Evolutionary conservation across 495 filamentous ascomycete genomes (phyloP).

Genomic region (Tuber indicum): DNA sequence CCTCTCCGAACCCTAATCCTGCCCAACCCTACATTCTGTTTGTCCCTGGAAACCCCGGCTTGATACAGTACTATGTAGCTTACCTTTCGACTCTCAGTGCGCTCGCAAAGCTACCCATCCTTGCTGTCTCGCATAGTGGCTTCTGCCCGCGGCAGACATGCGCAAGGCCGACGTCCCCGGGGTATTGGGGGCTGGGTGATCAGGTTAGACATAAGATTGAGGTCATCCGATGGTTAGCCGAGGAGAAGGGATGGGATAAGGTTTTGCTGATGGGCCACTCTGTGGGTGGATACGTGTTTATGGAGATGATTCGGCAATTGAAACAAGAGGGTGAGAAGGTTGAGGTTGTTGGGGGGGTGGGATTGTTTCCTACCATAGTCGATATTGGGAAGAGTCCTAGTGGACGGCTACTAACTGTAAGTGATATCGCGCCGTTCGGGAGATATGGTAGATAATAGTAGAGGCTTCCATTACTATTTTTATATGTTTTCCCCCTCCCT

Average conservation of each 20-base stretch:
- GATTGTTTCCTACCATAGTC: conserved; percentile 72
- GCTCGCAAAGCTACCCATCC: conserved; percentile 51
- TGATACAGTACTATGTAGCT: conserved; percentile 70
- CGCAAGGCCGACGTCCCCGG: conserved; percentile 6
- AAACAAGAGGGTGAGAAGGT: conserved; percentile 23
- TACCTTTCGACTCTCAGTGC: conserved; percentile 56
- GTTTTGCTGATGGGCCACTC: conserved; percentile 79
- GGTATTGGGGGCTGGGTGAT: conserved; percentile 43
- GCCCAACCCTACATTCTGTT: conserved; percentile 57
- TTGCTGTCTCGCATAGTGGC: conserved; percentile 65
- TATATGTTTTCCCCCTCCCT: background rate
- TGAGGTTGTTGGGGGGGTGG: conserved; percentile 51
- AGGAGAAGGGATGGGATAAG: conserved; percentile 31
- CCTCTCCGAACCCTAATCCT: conserved; percentile 57
- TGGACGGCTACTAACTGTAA: conserved; percentile 54
- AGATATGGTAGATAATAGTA: background rate
- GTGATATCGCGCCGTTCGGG: conserved; percentile 15
- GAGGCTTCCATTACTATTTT: background rate
- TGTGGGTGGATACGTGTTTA: conserved; percentile 69
- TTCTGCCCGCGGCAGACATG: conserved; percentile 51
- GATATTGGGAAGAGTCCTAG: conserved; percentile 62
- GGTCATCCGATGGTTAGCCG: conserved; percentile 15
- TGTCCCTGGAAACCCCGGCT: conserved; percentile 80
- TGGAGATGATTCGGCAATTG: conserved; percentile 61
- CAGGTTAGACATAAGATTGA: conserved; percentile 15